Base-by-base conservation (phyloP, 495 filamentous ascomycete species). In the Neurospora africana region DNA sequence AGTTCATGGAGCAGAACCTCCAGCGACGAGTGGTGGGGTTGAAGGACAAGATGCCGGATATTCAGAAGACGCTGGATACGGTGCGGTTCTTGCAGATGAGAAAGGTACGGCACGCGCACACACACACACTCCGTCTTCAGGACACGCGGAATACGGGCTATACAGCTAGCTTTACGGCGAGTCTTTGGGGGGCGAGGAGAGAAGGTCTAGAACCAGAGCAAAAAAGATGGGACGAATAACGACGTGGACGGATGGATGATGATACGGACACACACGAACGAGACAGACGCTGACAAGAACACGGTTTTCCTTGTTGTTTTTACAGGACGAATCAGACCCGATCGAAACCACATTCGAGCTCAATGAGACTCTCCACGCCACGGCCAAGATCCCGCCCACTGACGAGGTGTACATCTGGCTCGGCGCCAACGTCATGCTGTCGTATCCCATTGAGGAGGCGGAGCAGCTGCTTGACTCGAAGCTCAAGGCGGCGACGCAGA, bases 371-470 rank as follows among this genome's bases (percentile, higher is more conserved):
- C 86, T 99, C 21, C 96, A 93, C 79, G 94, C 95, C 61, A 95
- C 93, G 77, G 95, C 96, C 19, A 83, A 86, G 11, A 87, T 99
- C 72, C 89, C 89, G 36, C 88, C 89, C 15, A 94, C 92, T 0
- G 91, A 97, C 13, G 95, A 99, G 81, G 95, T 99, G 4, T 98
- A 97, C 80, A 84, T 99, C 68, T 99, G 95, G 95, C 86, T 99
- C 35, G 95, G 95, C 23, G 95, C 95, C 71, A 99, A 99, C 80
- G 95, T 99, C 36, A 99, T 99, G 95, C 84, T 99, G 71, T 87
- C 94, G 65, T 99, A 99, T 79, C 92, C 95, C 3, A 88, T 98
- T 70, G 87, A 87, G 17, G 95, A 99, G 82, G 95, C 95, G 1
- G 87, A 93, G 83, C 82, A 83, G 41, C 89, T 99, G 76, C 86